Percentiles rank a stretch among this genome's conserved stretches.
Conservation (phyloP, 2,329 filamentous ascomycete species). For the Hypoxylon sp. region DNA sequence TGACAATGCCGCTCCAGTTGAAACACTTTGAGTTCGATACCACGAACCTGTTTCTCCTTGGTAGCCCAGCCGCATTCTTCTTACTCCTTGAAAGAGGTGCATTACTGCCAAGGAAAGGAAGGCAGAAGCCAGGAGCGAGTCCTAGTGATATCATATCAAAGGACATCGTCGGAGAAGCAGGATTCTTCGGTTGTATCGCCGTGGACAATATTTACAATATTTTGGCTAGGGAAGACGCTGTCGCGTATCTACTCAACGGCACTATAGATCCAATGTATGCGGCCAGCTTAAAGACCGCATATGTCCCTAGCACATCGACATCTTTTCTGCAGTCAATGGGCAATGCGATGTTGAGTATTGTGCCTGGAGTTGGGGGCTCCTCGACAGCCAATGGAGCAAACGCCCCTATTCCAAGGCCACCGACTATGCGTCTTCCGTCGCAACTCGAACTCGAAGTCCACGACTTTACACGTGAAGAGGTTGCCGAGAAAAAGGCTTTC, state of each 20-base stretch:
- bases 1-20: constrained; percentile 60
- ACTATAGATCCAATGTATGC: constrained; percentile 88
- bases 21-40: constrained; percentile 92
- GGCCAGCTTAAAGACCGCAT: constrained; percentile 79
- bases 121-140: constrained; percentile 81
- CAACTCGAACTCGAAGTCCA: constrained; percentile 95
- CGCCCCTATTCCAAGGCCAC: constrained; percentile 54
- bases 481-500: constrained; percentile 89
- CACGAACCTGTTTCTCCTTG: constrained; percentile 87
- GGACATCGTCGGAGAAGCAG: constrained; percentile 81
- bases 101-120: constrained; percentile 82
- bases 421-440: constrained; percentile 67
- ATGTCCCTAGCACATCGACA: constrained; percentile 80
- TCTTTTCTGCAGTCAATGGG: constrained; percentile 76
- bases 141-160: constrained; percentile 69
- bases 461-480: constrained; percentile 91
- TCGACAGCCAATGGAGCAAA: constrained; percentile 53
- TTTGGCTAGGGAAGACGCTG: constrained; percentile 78
- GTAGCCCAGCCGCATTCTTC: constrained; percentile 94
- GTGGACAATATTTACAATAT: constrained; percentile 98
- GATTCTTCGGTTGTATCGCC: constrained; percentile 89
- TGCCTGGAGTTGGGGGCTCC: constrained; percentile 63
- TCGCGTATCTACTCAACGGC: constrained; percentile 93
- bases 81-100: constrained; percentile 82
- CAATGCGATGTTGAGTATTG: constrained; percentile 73